Base-by-base conservation (phyloP, 2,329 filamentous ascomycete genomes). In the Cordyceps militaris region DNA sequence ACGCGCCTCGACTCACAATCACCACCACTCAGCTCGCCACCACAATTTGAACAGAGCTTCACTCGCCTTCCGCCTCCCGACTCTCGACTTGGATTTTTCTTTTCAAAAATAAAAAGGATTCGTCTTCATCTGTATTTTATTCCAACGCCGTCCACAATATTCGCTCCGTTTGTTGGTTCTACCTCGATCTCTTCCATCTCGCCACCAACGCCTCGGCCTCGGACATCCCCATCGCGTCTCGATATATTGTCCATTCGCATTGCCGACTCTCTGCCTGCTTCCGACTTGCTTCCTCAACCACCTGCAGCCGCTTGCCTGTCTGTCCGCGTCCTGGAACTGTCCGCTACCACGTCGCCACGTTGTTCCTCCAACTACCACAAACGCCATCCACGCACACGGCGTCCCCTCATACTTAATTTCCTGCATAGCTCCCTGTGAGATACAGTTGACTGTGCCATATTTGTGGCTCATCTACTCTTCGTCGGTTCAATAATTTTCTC, bases 401-500 rank as follows among this genome's bases (percentile, higher is more conserved):
- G n/a, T n/a, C 38, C 6, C 30, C 30, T 42, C 24, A 56, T 42
- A 49, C n/a, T 42, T 40, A 40, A 48, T 56, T 10, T 24, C 13
- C 43, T 40, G 32, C n/a, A 47, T 48, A 7, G n/a, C 34, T 24
- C 24, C 30, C 42, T 16, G 7, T 42, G 34, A 42, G n/a, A 23
- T 26, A 40, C 48, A 16, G 16, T 40, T 21, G 13, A 30, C 48
- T 47, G 8, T 13, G 10, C 34, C 14, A 42, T n/a, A 16, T 11
- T 34, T 36, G 19, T 30, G 36, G 28, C 40, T 40, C 38, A 34
- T 38, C 21, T 50, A 73, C 34, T 48, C n/a, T 56, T 16, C 67
- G 66, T 68, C 66, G 67, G 66, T 66, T 71, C 65, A 70, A 66
- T 70, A 65, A 61, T 63, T 64, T 51, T 60, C 65, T 47, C 40